Base-by-base conservation (phyloP, 768 basidiomycete species). In the Sarcodon sp. region DNA sequence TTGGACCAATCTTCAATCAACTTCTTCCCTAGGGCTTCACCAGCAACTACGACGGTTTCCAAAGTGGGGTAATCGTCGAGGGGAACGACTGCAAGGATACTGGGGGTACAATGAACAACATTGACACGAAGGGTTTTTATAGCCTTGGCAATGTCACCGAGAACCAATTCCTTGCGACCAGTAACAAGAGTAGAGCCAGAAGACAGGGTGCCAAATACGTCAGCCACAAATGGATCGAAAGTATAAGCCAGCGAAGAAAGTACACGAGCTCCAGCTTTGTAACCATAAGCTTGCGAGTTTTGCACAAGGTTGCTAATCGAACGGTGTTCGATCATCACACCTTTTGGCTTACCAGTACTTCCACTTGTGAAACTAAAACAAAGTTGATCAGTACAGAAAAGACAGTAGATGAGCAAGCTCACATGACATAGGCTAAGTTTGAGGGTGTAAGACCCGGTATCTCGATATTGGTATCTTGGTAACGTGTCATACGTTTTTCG, bases 91-190 rank as follows among this genome's bases (percentile, higher is more conserved):
- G 56, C 53, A 6, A 61, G 57, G 18, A 64, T 58, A 33, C 59
- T 63, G 7, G 63, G 63, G 3, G 63, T 64, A 15, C 63, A 57
- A 27, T 57, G 57, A 43, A 65, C 52, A 44, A 59, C 54, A 11
- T 43, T 50, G 39, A 62, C 53, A 27, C 47, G 54, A 36, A 65
- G 63, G 9, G 52, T 53, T 21, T 57, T 55, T 31, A 64, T 50
- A 35, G 57, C 59, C 43, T 54, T 56, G 7, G 59, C 18, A 12
- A 64, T 58, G 27, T 64, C 59, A 18, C 59, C 58, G 6, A 64
- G 64, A 13, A 64, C 56, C 2, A 59, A 52, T 36, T 58, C 60
- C 35, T 50, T 50, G 6, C 44, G 38, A 33, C 49, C 57, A n/a
- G 51, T 48, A 13, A 48, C 45, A 11, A 58, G 52, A n/a, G 51